A percentile compares a stretch with the other conserved stretches of the same genome.
These are phyloP conservation scores for Oenanthe javanica DNA, from an alignment of 140 eudicot species.

Conservation along the genomic window DNA sequence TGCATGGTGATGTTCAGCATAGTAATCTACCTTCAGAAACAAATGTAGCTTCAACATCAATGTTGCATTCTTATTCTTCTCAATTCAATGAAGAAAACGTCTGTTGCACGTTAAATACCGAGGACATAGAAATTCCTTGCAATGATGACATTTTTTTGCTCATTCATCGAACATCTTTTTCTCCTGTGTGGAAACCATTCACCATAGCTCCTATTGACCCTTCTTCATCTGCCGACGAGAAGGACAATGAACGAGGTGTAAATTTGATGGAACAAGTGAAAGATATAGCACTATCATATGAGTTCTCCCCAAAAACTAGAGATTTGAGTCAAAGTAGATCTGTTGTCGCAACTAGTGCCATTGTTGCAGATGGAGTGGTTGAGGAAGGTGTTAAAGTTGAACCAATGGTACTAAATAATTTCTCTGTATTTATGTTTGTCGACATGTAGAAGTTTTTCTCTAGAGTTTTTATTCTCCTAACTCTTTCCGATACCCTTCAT, in stretches of 20 bases:
- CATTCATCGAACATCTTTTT: slow-evolving; percentile 51
- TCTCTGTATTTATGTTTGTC: not conserved
- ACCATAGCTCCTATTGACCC: slow-evolving; percentile 26
- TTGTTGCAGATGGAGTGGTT: slow-evolving; percentile 22
- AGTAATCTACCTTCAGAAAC: slow-evolving; percentile 11
- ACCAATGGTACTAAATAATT: slow-evolving; percentile 27
- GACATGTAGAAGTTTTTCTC: slow-evolving; percentile 15
- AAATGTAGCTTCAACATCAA: slow-evolving; percentile 27
- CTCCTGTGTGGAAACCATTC: slow-evolving; percentile 31
- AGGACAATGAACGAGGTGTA: slow-evolving; percentile 32
- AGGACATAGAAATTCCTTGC: slow-evolving; percentile 80
- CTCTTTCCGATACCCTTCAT: not conserved
- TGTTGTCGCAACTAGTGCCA: slow-evolving; percentile 15
- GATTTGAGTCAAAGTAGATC: slow-evolving; percentile 35
- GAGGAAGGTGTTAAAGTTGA: slow-evolving; percentile 41
- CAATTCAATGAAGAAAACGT: slow-evolving; percentile 26
- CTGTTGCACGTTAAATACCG: slow-evolving; percentile 58
- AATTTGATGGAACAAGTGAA: slow-evolving; percentile 27
- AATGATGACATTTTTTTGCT: slow-evolving; percentile 85
- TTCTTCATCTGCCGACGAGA: slow-evolving; percentile 29
- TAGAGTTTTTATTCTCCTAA: not conserved
- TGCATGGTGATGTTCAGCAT: slow-evolving; percentile 27
- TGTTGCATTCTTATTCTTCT: slow-evolving; percentile 12
- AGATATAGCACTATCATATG: slow-evolving; percentile 33
- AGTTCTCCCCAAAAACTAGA: slow-evolving; percentile 22